phyloP scores from a whole-genome alignment of 2,329 filamentous ascomycete species.

The Diaporthe ampelina region DNA sequence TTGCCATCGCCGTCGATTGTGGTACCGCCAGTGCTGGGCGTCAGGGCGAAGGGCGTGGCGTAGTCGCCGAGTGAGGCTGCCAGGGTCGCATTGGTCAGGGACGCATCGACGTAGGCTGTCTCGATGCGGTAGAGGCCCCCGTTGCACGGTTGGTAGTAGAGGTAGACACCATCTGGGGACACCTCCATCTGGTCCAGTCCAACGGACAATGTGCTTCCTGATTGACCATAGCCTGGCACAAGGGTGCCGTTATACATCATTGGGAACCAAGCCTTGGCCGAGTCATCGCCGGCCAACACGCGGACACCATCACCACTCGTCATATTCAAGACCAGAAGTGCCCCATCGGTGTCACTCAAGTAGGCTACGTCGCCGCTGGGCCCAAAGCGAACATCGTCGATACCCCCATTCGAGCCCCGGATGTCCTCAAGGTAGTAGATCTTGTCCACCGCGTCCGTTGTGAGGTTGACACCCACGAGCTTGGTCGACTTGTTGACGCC shows the following conservation, averaged over 20 bases:
- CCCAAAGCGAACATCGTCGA: constrained; percentile 55
- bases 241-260: constrained; percentile 28
- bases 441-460: constrained; percentile 50
- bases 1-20: constrained; percentile 29
- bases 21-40: constrained; percentile 18
- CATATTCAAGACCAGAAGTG: constrained; percentile 22
- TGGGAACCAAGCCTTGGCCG: constrained; percentile 13
- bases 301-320: constrained; percentile 11
- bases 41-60: constrained; percentile 7
- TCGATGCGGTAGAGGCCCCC: constrained; percentile 53
- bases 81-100: constrained; percentile 51
- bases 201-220: constrained; percentile 41
- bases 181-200: constrained; percentile 55
- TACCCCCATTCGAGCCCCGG: constrained; percentile 47
- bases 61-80: constrained; percentile 44
- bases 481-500: constrained; percentile 48
- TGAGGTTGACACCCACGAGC: constrained; percentile 51
- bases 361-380: constrained; percentile 47
- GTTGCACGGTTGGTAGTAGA: constrained; percentile 54
- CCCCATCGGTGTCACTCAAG: constrained; percentile 42
- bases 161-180: constrained; percentile 52
- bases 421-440: constrained; percentile 52
- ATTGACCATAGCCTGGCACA: background rate
- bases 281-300: constrained; percentile 41
- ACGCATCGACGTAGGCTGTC: constrained; percentile 50